Evolutionary conservation across 176 grass and related monocot genomes (phyloP), one percentile per base, ranked within the genome.

Genomic region (Leersia perrieri): DNA sequence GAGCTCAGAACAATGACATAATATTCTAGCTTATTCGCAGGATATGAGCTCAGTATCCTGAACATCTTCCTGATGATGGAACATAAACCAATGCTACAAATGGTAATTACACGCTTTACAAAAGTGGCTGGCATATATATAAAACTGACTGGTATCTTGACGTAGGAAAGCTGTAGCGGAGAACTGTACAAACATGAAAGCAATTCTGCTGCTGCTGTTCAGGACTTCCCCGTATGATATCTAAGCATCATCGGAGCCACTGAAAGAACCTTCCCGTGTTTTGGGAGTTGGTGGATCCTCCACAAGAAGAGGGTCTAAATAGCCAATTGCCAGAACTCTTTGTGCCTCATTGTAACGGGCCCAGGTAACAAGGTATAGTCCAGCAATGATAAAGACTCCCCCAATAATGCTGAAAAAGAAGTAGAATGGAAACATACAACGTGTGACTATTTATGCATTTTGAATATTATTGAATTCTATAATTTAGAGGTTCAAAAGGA

Each of bases 311-410:
- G 90, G 84, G 22, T 35, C 77, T 7, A 89, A 74, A 42, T 89
- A 88, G 45, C 65, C 51, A 58, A 68, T n/a, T 2, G 23, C 30
- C 32, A 49, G 71, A 2, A 71, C 41, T 70, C 77, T 73, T 44
- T 91, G 81, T 0, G 88, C 76, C 40, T 93, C 92, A 63, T 84
- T 93, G 47, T 84, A 84, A 16, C 89, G 92, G 71, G 90, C 84
- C 96, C 96, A 99, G 0, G 88, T 99, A 66, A 99, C 93, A 23
- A 95, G 68, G 81, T 99, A 95, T 57, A 95, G 82, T 8, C 96
- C 96, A 75, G 85, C 87, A 76, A 99, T 73, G 74, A 99, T 99
- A 66, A 93, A 80, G 64, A 87, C 25, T 58, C 96, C 92, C 28
- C 96, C 96, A 34, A 90, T 82, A 51, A 91, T 47, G 49, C 96